Evolutionary conservation across 2,329 filamentous ascomycete species (phyloP), one percentile per base, ranked within the genome.

Genomic region (Colletotrichum gloeosporioides): DNA sequence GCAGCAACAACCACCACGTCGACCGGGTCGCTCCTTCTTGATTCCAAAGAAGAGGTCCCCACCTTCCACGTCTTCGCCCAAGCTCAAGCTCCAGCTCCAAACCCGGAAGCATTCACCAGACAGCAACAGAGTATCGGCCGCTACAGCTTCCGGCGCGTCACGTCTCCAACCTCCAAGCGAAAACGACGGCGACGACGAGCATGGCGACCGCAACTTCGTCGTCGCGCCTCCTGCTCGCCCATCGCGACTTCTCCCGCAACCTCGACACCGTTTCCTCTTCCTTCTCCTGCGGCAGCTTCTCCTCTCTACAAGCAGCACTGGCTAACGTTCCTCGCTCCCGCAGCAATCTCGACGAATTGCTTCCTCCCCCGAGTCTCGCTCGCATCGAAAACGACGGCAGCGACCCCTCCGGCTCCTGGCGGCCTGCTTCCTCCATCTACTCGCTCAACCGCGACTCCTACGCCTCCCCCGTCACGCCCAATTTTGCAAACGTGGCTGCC

Each of bases 401-500:
- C 71, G 71, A 29, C 32, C 31, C 25, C 16, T 53, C 66, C 27
- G 62, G n/a, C 13, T 16, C 18, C 57, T 78, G 78, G 73, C 78
- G 78, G 9, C 77, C 78, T 27, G 44, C 72, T 22, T 79, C 78
- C 13, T 74, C 77, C 57, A 53, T 77, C 61, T 76, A 78, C 69
- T 77, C 73, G 22, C 39, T 67, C 31, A 71, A 62, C 22, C 69
- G 49, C 57, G 63, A 73, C 55, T 63, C 68, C 68, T 57, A 61
- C n/a, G 25, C 55, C n/a, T 78, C 76, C 62, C 76, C 77, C 49
- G 44, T 76, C 27, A 39, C 74, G 22, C 70, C 71, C 59, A 57
- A 77, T 34, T 75, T 77, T 70, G 75, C 75, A 69, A 78, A 76
- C 76, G 68, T 79, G 78, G 78, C 78, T 76, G 44, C 76, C 77